Percentiles rank a stretch among this genome's conserved stretches.
Evolutionary conservation across 129 eudicot genomes (phyloP).

Genomic region (Oenanthe sinensis): DNA sequence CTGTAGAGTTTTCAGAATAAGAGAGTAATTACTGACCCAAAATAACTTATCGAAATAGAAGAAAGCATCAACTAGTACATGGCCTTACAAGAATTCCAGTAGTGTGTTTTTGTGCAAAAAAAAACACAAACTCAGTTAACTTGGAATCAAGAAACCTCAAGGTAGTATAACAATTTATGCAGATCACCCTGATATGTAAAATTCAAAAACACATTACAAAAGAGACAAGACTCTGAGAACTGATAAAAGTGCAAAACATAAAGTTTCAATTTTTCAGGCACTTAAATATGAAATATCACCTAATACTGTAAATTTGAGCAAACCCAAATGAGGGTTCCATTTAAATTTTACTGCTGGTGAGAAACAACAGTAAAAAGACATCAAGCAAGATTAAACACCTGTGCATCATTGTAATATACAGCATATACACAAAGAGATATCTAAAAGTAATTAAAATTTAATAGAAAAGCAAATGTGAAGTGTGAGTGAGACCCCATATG

Average conservation of each 20-base stretch:
- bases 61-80: background rate
- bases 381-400: background rate
- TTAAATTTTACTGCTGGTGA: background rate
- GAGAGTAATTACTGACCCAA: background rate
- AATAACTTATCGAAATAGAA: background rate
- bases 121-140: background rate
- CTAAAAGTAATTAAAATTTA: background rate
- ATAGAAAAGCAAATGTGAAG: background rate
- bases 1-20: background rate
- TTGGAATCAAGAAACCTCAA: background rate
- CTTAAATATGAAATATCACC: background rate
- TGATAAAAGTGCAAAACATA: background rate
- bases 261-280: background rate
- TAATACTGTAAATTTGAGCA: background rate
- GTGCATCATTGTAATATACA: background rate
- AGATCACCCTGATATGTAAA: background rate
- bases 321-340: constrained; percentile 2
- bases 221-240: background rate
- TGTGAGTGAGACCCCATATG: background rate
- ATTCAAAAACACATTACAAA: background rate
- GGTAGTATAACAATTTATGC: background rate
- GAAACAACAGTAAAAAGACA: constrained; percentile 4
- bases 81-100: background rate
- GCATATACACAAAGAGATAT: background rate
- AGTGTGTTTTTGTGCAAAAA: background rate